Evolutionary conservation across 2,329 filamentous ascomycete species (phyloP), one percentile per base, ranked within the genome.

Genomic region (Arthroderma sp.): DNA sequence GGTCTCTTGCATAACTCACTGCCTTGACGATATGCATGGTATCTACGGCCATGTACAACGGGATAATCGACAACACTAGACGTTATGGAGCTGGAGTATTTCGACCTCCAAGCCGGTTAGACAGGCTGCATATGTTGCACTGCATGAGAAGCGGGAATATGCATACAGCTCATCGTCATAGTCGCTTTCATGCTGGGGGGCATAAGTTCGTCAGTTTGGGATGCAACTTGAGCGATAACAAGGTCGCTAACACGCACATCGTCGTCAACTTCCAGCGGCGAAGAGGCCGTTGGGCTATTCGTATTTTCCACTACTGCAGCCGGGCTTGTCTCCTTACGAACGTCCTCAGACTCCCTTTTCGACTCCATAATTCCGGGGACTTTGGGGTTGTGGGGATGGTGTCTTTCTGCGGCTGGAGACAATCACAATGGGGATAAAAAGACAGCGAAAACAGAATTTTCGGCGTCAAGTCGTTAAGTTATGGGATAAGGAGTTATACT

Each of bases 1-100:
- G n/a, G n/a, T n/a, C n/a, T n/a, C n/a, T n/a, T 9, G 13, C 9
- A 52, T 35, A 52, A n/a, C 59, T 56, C 41, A 60, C 59, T 41
- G 37, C 62, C 62, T 41, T 61, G 59, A n/a, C 60, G 54, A 53
- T 61, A 65, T 23, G 59, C 63, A 58, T 66, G 63, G 57, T 65
- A 66, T 31, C 64, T 57, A 33, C 64, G 59, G 1, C 65, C 66
- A 56, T 66, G 64, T 47, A 66, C 66, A 52, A 65, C 67, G 41
- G 65, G 62, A 59, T 65, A 68, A 52, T 68, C 59, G 25, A 63
- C 58, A 11, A 66, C 60, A 21, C 56, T 58, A 2, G 56, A 57
- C 5, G 59, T 57, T 35, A 60, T 15, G 8, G 59, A 60, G 38
- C 56, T 49, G 7, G 59, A 56, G 39, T 60, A 60, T 4, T 31